These are phyloP conservation scores for Xylariaceae sp. DNA, from an alignment of 2,329 filamentous ascomycete species.

Conservation along the genomic window DNA sequence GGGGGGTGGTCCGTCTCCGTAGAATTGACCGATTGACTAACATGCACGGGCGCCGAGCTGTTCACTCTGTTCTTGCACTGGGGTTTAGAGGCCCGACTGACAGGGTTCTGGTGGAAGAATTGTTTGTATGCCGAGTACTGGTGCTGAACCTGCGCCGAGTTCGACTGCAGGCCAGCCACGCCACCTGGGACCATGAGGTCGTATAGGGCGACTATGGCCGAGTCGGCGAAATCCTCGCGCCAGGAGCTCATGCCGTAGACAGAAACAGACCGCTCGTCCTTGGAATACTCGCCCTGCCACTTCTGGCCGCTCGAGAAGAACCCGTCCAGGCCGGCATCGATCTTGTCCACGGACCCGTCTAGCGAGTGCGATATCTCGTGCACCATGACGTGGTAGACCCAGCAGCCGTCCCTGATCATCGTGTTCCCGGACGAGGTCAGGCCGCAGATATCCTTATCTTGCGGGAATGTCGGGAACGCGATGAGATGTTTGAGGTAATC, in stretches of 20 bases:
- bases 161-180: slow-evolving; percentile 20
- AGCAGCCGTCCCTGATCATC: slow-evolving; percentile 3
- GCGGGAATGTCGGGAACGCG: slow-evolving; percentile 15
- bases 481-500: slow-evolving; percentile 23
- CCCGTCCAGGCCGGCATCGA: slow-evolving; percentile 9
- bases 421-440: neutral
- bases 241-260: slow-evolving; percentile 20
- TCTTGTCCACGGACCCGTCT: slow-evolving; percentile 7
- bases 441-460: slow-evolving; percentile 1
- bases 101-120: neutral
- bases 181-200: slow-evolving; percentile 26
- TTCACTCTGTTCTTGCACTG: no score
- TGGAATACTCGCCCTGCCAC: slow-evolving; percentile 20
- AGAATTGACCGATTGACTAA: no score
- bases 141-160: slow-evolving; percentile 17
- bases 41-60: no score
- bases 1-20: no score
- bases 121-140: neutral
- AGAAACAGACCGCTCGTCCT: slow-evolving; percentile 16
- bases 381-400: slow-evolving; percentile 3
- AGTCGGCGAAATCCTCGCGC: slow-evolving; percentile 26
- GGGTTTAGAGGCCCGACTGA: neutral
- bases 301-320: slow-evolving; percentile 14
- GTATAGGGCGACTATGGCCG: slow-evolving; percentile 21
- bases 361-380: slow-evolving; percentile 23